These are phyloP conservation scores for Murraya koenigii DNA, from an alignment of 345 rosid species.

Conservation along the genomic window DNA sequence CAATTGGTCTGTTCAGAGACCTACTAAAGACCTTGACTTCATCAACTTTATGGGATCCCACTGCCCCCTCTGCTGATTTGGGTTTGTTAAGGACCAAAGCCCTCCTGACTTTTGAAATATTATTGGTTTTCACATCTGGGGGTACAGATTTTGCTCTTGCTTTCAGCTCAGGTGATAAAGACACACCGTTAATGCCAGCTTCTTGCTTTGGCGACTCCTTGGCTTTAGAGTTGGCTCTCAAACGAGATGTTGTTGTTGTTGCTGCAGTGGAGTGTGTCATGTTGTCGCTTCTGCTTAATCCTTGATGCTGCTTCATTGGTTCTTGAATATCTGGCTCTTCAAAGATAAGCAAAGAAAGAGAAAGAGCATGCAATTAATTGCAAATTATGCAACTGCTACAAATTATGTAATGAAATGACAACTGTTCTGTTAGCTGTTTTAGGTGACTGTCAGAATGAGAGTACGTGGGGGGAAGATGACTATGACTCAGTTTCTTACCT, in stretches of 20 bases:
- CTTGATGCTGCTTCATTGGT: constrained; percentile 29
- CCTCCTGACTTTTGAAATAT: constrained; percentile 32
- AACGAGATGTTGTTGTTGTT: constrained; percentile 37
- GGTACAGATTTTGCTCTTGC: constrained; percentile 43
- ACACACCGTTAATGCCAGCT: constrained; percentile 11
- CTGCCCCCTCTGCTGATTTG: constrained; percentile 42
- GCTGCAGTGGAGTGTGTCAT: constrained; percentile 17
- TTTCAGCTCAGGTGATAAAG: not conserved
- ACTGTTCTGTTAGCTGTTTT: not conserved
- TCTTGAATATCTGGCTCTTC: not conserved
- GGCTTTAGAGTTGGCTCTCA: constrained; percentile 37
- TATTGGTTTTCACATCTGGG: constrained; percentile 33
- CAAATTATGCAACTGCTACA: not conserved
- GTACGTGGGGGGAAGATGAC: not conserved
- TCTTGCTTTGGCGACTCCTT: constrained; percentile 31
- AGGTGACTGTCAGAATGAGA: not conserved
- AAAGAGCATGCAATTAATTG: not conserved
- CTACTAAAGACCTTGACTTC: constrained; percentile 25
- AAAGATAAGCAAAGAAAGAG: not conserved
- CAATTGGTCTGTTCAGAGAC: constrained; percentile 32
- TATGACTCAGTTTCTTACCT: not conserved
- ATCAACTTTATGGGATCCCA: constrained; percentile 36
- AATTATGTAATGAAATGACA: constrained; percentile 5
- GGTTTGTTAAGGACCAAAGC: constrained; percentile 36
- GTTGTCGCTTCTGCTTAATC: not conserved